These are phyloP conservation scores for Lactarius sanguifluus DNA, from an alignment of 768 basidiomycete genomes.

Conservation along the genomic window DNA sequence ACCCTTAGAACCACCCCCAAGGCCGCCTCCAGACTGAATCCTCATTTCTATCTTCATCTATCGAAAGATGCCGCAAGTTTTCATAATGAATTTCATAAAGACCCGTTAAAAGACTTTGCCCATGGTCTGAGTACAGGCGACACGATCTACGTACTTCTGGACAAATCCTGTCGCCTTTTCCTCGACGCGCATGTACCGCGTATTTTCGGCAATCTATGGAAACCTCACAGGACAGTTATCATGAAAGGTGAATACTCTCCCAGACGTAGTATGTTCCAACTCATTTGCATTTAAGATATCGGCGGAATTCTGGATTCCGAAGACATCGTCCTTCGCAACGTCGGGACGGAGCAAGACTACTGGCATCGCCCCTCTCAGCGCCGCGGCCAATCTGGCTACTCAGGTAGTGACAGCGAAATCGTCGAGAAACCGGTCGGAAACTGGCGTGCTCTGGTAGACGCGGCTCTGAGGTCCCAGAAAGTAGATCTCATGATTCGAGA, in stretches of 20 bases:
- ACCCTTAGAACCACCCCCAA: background rate
- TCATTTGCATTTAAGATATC: background rate
- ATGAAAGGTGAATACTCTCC: slow-evolving; percentile 8
- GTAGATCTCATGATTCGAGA: slow-evolving; percentile 5
- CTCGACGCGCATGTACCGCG: background rate
- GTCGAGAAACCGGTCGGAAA: background rate
- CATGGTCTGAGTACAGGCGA: background rate
- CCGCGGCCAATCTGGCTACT: background rate
- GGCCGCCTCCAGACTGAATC: background rate
- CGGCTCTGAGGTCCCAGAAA: background rate
- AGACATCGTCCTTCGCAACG: background rate
- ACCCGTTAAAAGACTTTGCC: background rate
- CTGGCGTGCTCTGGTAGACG: background rate
- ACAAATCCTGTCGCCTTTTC: slow-evolving; percentile 3
- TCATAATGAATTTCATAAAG: background rate
- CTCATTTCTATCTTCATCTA: background rate
- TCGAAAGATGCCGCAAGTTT: background rate
- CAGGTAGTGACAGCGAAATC: background rate
- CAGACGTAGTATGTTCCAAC: background rate
- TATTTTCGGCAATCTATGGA: slow-evolving; percentile 15
- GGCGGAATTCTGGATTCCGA: background rate
- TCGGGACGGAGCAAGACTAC: background rate
- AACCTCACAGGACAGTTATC: slow-evolving; percentile 7
- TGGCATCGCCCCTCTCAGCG: background rate
- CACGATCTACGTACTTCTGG: background rate